Evolutionary conservation across 495 filamentous ascomycete species (phyloP).

Genomic region (Ramalina intermedia): DNA sequence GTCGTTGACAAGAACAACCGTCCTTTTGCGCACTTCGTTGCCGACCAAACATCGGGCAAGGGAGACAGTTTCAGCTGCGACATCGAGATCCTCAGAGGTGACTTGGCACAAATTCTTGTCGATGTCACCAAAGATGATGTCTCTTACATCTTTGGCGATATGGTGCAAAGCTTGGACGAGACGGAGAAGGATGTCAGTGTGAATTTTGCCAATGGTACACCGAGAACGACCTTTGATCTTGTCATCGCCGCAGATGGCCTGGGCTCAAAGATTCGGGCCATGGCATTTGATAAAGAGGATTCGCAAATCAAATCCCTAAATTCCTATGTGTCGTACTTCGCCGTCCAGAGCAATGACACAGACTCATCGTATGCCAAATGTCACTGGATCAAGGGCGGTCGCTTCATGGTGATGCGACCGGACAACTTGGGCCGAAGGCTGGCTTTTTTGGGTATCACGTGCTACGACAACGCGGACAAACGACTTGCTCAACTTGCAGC

Average conservation of each 20-base stretch:
- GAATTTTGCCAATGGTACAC: slow-evolving; percentile 22
- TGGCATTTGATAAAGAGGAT: slow-evolving; percentile 20
- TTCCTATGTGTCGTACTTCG: slow-evolving; percentile 26
- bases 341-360: slow-evolving; percentile 18
- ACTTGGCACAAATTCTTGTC: slow-evolving; percentile 28
- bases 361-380: slow-evolving; percentile 25
- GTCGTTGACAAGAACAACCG: slow-evolving; percentile 14
- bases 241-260: slow-evolving; percentile 14
- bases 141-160: not conserved
- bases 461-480: slow-evolving; percentile 1
- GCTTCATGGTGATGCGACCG: slow-evolving; percentile 25
- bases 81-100: slow-evolving; percentile 37
- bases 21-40: slow-evolving; percentile 7
- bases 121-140: slow-evolving; percentile 20
- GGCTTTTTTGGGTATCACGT: slow-evolving; percentile 20
- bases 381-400: slow-evolving; percentile 20
- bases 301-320: slow-evolving; percentile 15
- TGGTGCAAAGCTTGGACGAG: slow-evolving; percentile 10
- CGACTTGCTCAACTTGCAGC: not conserved
- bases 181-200: slow-evolving; percentile 20
- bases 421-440: slow-evolving; percentile 23
- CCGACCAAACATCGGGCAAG: slow-evolving; percentile 8
- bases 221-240: slow-evolving; percentile 14
- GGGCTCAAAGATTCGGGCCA: slow-evolving; percentile 19
- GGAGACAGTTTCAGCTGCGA: slow-evolving; percentile 28